Evolutionary conservation across 192 early-diverging fungal species (phyloP).

Genomic region (Rhizophlyctis rosea): DNA sequence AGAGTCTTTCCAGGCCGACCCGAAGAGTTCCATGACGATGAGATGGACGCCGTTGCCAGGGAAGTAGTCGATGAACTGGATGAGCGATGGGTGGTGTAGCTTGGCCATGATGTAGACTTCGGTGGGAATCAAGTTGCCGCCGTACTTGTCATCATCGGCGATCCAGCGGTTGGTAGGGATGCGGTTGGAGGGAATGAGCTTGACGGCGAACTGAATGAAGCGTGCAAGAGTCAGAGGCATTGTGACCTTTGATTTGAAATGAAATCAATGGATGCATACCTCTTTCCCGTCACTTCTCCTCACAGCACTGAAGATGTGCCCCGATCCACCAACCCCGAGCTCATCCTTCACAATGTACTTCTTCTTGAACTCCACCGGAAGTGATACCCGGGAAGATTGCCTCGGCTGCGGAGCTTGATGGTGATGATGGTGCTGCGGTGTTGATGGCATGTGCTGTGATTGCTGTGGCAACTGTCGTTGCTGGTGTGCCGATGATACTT

Average conservation of each 20-base stretch:
- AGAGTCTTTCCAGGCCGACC: conserved; percentile 52
- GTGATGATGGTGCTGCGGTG: no score
- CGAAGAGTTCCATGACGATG: conserved; percentile 67
- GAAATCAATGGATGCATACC: no score
- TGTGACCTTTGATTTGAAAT: no score
- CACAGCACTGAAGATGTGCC: conserved; percentile 62
- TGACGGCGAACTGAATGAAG: no score
- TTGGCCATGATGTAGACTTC: conserved; percentile 62
- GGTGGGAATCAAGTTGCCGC: conserved; percentile 59
- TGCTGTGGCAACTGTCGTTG: no score
- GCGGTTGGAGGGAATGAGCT: conserved; percentile 59
- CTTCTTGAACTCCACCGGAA: conserved; percentile 14
- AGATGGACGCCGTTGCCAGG: conserved; percentile 53
- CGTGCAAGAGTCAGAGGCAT: no score
- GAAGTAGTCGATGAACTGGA: conserved; percentile 52
- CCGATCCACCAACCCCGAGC: conserved; percentile 63
- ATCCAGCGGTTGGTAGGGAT: conserved; percentile 55
- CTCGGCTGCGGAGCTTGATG: no score
- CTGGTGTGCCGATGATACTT: no score
- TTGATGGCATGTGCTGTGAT: no score
- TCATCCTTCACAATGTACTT: conserved; percentile 47
- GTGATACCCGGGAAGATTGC: no score
- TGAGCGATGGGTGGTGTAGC: conserved; percentile 52
- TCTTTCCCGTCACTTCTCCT: conserved; percentile 46
- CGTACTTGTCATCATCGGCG: conserved; percentile 45